These are phyloP conservation scores for Neonectria magnoliae DNA, from an alignment of 2,329 filamentous ascomycete genomes.

Conservation along the genomic window DNA sequence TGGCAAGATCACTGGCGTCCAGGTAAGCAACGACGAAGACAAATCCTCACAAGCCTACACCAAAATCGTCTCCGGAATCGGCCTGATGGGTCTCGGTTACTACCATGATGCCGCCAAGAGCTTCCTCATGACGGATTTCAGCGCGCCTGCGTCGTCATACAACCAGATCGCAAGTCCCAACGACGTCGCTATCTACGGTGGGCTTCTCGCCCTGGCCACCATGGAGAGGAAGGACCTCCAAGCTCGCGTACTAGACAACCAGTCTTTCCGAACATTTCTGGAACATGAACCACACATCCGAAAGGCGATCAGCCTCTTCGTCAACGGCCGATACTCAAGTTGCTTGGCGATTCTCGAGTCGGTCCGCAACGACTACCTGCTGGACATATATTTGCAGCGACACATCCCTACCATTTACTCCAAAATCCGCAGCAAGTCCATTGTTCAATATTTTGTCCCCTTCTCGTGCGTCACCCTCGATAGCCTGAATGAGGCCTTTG, in stretches of 20 bases:
- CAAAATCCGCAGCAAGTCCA: conserved; percentile 86
- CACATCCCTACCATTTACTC: conserved; percentile 78
- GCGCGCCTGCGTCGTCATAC: conserved; percentile 61
- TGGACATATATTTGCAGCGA: conserved; percentile 85
- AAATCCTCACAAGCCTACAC: conserved; percentile 59
- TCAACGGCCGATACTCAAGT: conserved; percentile 86
- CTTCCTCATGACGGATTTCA: conserved; percentile 74
- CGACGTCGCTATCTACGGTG: conserved; percentile 92
- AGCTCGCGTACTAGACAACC: conserved; percentile 79
- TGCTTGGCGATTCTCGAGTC: conserved; percentile 85
- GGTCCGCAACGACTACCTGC: conserved; percentile 85
- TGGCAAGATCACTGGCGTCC: conserved; percentile 69
- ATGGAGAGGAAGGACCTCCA: conserved; percentile 85
- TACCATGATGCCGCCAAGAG: conserved; percentile 72
- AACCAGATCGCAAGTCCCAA: conserved; percentile 82
- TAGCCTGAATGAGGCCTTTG: conserved; percentile 82
- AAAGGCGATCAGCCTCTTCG: conserved; percentile 88
- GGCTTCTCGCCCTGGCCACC: conserved; percentile 87
- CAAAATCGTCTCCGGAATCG: conserved; percentile 62
- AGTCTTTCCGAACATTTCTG: conserved; percentile 83
- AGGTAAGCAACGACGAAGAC: conserved; percentile 57
- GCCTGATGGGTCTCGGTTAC: conserved; percentile 57
- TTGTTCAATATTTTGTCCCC: conserved; percentile 90
- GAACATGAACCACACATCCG: conserved; percentile 95
- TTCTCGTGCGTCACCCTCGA: conserved; percentile 88